Evolutionary conservation across 2,329 filamentous ascomycete species (phyloP).

Genomic region (Botrytis aclada): DNA sequence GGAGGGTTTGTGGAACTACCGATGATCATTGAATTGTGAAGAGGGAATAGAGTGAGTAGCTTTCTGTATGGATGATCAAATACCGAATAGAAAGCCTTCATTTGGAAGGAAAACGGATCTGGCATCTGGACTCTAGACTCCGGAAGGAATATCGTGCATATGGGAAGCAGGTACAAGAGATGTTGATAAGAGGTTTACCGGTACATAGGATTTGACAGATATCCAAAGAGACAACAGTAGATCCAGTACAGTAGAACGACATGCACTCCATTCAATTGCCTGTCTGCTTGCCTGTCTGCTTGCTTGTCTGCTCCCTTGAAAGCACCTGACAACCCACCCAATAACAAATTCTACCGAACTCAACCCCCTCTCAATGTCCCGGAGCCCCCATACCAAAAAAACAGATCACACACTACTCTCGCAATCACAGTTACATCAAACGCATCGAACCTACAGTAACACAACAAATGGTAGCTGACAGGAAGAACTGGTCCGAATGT

Average conservation of each 20-base stretch:
- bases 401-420: not conserved
- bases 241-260: not conserved
- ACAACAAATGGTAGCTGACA: not conserved
- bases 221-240: not conserved
- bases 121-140: not conserved
- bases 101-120: not conserved
- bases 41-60: not conserved
- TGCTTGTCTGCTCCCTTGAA: not conserved
- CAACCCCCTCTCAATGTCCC: not conserved
- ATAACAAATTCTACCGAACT: not conserved
- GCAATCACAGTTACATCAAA: not conserved
- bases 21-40: not conserved
- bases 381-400: not conserved
- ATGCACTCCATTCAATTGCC: not conserved
- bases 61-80: not conserved
- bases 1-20: not conserved
- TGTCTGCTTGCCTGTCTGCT: not conserved
- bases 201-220: not conserved
- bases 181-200: not conserved
- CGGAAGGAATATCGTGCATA: not conserved
- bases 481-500: not conserved
- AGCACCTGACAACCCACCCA: not conserved
- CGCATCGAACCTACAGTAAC: not conserved
- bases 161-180: constrained; percentile 5
- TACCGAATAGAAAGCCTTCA: not conserved